Conservation (phyloP, 345 rosid genomes). For the Aegle marmelos region DNA sequence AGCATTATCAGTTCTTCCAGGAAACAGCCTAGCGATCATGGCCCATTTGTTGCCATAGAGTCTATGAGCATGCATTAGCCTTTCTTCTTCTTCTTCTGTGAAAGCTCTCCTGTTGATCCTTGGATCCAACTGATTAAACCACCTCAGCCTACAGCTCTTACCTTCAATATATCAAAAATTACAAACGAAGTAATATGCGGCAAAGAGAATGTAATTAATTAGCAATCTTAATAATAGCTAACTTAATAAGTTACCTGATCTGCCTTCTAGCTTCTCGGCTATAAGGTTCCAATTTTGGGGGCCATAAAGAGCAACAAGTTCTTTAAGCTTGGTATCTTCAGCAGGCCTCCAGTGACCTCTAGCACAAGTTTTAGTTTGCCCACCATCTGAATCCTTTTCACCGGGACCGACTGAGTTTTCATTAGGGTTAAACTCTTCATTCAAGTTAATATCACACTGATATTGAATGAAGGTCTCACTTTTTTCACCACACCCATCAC, state of each 20-base stretch:
- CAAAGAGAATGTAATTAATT: neutral
- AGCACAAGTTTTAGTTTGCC: slow-evolving; percentile 73
- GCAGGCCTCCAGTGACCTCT: slow-evolving; percentile 99
- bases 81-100: slow-evolving; percentile 94
- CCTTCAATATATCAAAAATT: slow-evolving; percentile 34
- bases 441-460: slow-evolving; percentile 17
- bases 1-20: slow-evolving; percentile 98
- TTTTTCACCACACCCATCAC: slow-evolving; percentile 31
- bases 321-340: slow-evolving; percentile 87
- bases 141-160: slow-evolving; percentile 90
- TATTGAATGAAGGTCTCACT: slow-evolving; percentile 16
- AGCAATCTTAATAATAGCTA: too few species aligned
- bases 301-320: slow-evolving; percentile 87
- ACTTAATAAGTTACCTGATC: slow-evolving; percentile 64
- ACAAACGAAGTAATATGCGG: neutral
- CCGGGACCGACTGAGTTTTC: slow-evolving; percentile 5
- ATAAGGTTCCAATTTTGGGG: slow-evolving; percentile 99
- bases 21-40: slow-evolving; percentile 93
- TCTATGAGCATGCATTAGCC: slow-evolving; percentile 89
- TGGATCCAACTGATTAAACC: slow-evolving; percentile 98
- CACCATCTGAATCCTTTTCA: slow-evolving; percentile 50
- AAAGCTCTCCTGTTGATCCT: slow-evolving; percentile 89
- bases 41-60: slow-evolving; percentile 99
- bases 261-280: slow-evolving; percentile 85
- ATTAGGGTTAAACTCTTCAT: slow-evolving; percentile 29